Percentiles rank a stretch among this genome's conserved stretches.
Conservation (phyloP, 306 rosid genomes). For the Oxytropis ochrocephala region DNA sequence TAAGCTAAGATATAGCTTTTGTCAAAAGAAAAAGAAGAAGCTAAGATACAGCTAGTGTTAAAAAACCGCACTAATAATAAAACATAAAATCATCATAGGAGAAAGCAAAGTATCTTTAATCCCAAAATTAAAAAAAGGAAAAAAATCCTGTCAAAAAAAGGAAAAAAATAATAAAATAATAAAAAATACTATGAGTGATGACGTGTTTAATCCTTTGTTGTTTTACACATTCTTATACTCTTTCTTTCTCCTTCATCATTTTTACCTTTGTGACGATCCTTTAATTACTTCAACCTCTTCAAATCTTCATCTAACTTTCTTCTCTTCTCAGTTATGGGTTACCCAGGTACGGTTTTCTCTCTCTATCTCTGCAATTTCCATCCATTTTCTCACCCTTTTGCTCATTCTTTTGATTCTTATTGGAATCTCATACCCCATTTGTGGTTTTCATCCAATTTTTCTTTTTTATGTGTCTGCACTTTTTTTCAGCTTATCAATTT, state of each 20-base stretch:
- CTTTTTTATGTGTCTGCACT: neutral
- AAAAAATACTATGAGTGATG: slow-evolving; percentile 17
- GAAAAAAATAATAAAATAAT: neutral
- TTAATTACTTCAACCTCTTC: slow-evolving; percentile 23
- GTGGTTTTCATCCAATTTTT: slow-evolving; percentile 31
- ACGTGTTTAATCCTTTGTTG: slow-evolving; percentile 19
- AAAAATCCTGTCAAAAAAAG: too few relatives aligned
- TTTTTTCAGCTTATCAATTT: neutral
- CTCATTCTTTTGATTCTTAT: neutral
- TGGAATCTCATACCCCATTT: slow-evolving; percentile 32
- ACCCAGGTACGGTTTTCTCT: slow-evolving; percentile 17
- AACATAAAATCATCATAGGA: neutral
- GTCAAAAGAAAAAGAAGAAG: too few relatives aligned
- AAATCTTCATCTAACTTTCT: slow-evolving; percentile 16
- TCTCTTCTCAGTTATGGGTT: slow-evolving; percentile 9
- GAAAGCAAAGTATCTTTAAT: neutral
- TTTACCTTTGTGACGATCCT: slow-evolving; percentile 14
- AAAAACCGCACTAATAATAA: too few relatives aligned
- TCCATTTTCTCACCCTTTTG: neutral
- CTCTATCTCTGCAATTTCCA: neutral
- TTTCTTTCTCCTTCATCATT: slow-evolving; percentile 2
- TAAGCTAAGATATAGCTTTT: too few relatives aligned
- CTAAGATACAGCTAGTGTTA: too few relatives aligned
- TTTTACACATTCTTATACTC: neutral
- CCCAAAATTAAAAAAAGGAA: neutral